Evolutionary conservation across 352 stramenopile genomes (phyloP).

Genomic region (Phytophthora lateralis): DNA sequence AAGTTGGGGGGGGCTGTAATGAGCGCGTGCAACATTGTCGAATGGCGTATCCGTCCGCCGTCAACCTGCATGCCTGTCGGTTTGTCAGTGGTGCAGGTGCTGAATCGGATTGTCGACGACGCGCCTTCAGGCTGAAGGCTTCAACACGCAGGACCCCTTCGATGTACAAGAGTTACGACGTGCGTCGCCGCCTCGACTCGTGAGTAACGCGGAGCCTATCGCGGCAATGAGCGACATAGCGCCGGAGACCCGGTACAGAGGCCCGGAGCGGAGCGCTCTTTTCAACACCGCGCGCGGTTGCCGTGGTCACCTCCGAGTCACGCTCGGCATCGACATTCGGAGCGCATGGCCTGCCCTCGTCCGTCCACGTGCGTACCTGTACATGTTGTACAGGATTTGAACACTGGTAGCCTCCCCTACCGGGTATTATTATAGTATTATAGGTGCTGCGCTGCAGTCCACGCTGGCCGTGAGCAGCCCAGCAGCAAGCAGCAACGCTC

Average conservation of each 20-base stretch:
- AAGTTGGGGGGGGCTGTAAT: conserved; percentile 22
- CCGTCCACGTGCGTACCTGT: conserved; percentile 16
- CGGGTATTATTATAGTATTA: too few species aligned
- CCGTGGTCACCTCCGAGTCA: conserved; percentile 8
- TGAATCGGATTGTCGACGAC: conserved; percentile 16
- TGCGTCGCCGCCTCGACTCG: not conserved
- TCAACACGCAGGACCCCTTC: not conserved
- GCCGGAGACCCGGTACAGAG: conserved; percentile 13
- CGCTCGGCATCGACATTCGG: conserved; percentile 18
- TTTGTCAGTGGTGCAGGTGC: conserved; percentile 9
- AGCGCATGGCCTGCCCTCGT: conserved; percentile 19
- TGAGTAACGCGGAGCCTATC: conserved; percentile 45
- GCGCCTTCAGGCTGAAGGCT: conserved; percentile 4
- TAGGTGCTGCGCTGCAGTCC: not conserved
- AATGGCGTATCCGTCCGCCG: conserved; percentile 11
- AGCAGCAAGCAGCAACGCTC: not conserved
- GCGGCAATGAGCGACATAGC: conserved; percentile 34
- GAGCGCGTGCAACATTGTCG: conserved; percentile 20
- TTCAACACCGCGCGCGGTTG: conserved; percentile 8
- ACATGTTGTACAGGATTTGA: conserved; percentile 9
- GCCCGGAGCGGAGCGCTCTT: conserved; percentile 16
- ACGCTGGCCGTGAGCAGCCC: not conserved
- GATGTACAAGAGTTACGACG: not conserved
- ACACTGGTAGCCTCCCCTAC: not conserved
- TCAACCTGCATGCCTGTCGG: not conserved